Conservation (phyloP, 108 stramenopile species). For the Nannochloropsis oceanica region DNA sequence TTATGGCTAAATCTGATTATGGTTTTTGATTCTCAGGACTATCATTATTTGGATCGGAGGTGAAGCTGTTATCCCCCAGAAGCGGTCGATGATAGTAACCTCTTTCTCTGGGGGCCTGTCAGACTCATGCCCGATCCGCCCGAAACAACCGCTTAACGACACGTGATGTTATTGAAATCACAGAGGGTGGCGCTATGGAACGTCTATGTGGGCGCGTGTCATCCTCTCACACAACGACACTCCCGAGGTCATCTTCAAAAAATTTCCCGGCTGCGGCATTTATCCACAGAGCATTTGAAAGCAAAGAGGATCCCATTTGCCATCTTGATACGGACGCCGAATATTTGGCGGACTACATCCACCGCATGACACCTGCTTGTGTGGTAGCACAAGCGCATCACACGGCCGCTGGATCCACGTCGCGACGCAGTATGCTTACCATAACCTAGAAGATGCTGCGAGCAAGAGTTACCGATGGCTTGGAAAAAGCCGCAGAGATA, state of each 20-base stretch:
- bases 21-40: not conserved
- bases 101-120: not conserved
- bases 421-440: not conserved
- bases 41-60: not conserved
- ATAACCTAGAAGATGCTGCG: not conserved
- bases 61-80: not conserved
- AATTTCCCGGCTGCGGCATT: not conserved
- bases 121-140: not conserved
- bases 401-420: not conserved
- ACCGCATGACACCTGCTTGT: not conserved
- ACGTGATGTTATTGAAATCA: not conserved
- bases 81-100: not conserved
- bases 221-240: too few species aligned
- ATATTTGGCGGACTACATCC: not conserved
- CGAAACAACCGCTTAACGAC: not conserved
- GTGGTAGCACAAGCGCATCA: not conserved
- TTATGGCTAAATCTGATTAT: not conserved
- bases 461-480: not conserved
- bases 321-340: not conserved
- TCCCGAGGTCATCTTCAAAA: too few species aligned
- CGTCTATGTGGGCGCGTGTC: too few species aligned
- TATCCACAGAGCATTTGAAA: too few species aligned
- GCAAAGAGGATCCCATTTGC: not conserved
- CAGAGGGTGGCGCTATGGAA: not conserved
- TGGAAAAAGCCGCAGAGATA: too few species aligned